Base-by-base conservation (phyloP, 1,139 yeast genomes). In the Meyerozyma carpophila region DNA sequence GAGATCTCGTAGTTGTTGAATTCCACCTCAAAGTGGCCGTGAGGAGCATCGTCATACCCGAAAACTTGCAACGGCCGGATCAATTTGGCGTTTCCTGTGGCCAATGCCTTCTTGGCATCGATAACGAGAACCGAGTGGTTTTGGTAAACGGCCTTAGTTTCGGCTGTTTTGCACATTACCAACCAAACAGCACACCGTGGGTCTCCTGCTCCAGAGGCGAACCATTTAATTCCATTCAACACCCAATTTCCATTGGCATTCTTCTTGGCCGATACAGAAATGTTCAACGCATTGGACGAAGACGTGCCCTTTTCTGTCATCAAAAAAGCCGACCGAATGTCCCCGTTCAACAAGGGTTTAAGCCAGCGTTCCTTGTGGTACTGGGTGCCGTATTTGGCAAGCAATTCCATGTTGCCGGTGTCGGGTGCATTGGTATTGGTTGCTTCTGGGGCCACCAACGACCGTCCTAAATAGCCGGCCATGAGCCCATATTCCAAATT, bases 141-240 rank as follows among this genome's bases (percentile, higher is more conserved):
- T 41, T 58, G 59, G 58, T 82, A 80, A 1, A 57, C 47, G 7
- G 43, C 56, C 11, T 53, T 53, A 14, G 59, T 53, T 39, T 63
- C 54, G 46, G 73, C 68, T 4, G 86, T 81, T 58, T 80, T 73
- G 50, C 85, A 83, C 84, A 83, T 81, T n/a, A 79, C 77, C 43
- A 83, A 66, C 83, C 86, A 79, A 41, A 75, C 78, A 29, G 68
- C 54, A 58, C 82, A 75, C 45, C 84, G 70, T 21, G 87, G 87
- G 58, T 83, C 88, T 18, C 86, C 88, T 32, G 87, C 88, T 26
- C 88, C 88, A 0, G 86, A 79, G 2, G 86, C 84, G 74, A 83
- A 82, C 89, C 89, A 83, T 57, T 83, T 83, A 49, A 80, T 72
- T 9, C 90, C 90, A 50, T 79, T 79, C 40, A 83, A 53, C 3